A percentile compares a stretch with the other conserved stretches of the same genome.
Conservation (phyloP, 257 asterid species). For the Salvia hispanica region DNA sequence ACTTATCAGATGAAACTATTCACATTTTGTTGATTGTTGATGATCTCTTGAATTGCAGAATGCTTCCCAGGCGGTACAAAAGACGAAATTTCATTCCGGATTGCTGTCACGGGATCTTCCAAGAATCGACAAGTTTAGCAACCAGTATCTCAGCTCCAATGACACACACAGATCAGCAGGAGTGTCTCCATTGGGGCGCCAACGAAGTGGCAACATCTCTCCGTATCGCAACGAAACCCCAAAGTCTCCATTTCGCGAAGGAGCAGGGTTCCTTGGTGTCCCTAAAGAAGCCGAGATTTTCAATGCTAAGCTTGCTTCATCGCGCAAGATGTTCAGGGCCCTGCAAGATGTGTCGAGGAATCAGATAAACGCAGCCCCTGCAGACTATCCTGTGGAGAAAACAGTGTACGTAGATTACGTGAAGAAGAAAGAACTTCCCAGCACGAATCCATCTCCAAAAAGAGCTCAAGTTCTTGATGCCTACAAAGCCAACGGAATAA, state of each 20-base stretch:
- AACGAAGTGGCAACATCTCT: slow-evolving; percentile 72
- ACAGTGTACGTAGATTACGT: slow-evolving; percentile 50
- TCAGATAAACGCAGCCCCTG: slow-evolving; percentile 40
- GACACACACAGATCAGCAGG: slow-evolving; percentile 50
- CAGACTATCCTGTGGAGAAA: slow-evolving; percentile 43
- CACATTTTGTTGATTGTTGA: neutral
- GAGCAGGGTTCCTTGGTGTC: slow-evolving; percentile 72
- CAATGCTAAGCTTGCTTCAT: slow-evolving; percentile 56
- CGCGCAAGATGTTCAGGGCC: slow-evolving; percentile 53
- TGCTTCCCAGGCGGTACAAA: slow-evolving; percentile 48
- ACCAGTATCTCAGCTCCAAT: slow-evolving; percentile 35
- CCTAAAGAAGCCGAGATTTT: slow-evolving; percentile 57
- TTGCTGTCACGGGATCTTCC: slow-evolving; percentile 59
- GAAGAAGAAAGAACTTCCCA: slow-evolving; percentile 30
- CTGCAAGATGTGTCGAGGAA: slow-evolving; percentile 58
- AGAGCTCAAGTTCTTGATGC: slow-evolving; percentile 15
- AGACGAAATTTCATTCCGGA: slow-evolving; percentile 77
- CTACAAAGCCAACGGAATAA: slow-evolving; percentile 17
- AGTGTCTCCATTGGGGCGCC: slow-evolving; percentile 64
- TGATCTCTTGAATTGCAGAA: slow-evolving; percentile 48
- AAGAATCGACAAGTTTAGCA: slow-evolving; percentile 40
- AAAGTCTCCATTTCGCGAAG: slow-evolving; percentile 75
- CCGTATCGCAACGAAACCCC: slow-evolving; percentile 85
- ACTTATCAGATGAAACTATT: neutral
- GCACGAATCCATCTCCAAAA: neutral